Evolutionary conservation across 139 green algal genomes (phyloP).

Genomic region (Desmodesmus armatus): DNA sequence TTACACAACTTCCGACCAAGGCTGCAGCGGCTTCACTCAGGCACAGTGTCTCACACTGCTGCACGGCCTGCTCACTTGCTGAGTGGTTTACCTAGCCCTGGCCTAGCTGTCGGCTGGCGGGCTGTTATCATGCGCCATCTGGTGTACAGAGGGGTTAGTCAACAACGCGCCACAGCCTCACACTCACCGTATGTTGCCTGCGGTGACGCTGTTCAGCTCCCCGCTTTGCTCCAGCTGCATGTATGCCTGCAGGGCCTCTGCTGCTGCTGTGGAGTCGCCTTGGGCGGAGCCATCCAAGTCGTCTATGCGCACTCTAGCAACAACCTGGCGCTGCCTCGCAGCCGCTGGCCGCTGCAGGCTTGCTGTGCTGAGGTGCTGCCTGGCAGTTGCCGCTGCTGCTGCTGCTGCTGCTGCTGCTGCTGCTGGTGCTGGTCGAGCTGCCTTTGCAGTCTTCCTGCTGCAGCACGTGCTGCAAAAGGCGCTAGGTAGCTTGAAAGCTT

Average conservation of each 20-base stretch:
- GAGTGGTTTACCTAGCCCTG: not conserved
- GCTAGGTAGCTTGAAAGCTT: too few species aligned
- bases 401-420: conserved; percentile 5
- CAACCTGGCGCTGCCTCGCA: too few species aligned
- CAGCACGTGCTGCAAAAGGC: too few species aligned
- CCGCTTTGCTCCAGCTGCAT: not conserved
- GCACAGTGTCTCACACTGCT: not conserved
- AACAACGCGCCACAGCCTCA: not conserved
- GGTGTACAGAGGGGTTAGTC: not conserved
- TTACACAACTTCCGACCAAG: not conserved
- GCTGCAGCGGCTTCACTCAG: not conserved
- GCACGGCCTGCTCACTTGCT: not conserved
- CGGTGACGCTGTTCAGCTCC: not conserved
- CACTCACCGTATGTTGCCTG: not conserved
- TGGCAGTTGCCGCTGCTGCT: not conserved
- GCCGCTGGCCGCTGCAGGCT: not conserved
- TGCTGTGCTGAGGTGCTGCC: not conserved
- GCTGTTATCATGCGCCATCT: not conserved
- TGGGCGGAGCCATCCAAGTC: too few species aligned
- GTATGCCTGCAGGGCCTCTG: not conserved
- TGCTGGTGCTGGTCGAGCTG: not conserved
- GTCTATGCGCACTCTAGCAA: too few species aligned
- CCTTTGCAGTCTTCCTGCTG: not conserved
- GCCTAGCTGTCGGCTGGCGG: not conserved
- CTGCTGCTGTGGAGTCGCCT: not conserved